Percentiles rank a stretch among this genome's conserved stretches.
These are phyloP conservation scores for Colletotrichum sansevieriae DNA, from an alignment of 2,329 filamentous ascomycete genomes.

Conservation along the genomic window DNA sequence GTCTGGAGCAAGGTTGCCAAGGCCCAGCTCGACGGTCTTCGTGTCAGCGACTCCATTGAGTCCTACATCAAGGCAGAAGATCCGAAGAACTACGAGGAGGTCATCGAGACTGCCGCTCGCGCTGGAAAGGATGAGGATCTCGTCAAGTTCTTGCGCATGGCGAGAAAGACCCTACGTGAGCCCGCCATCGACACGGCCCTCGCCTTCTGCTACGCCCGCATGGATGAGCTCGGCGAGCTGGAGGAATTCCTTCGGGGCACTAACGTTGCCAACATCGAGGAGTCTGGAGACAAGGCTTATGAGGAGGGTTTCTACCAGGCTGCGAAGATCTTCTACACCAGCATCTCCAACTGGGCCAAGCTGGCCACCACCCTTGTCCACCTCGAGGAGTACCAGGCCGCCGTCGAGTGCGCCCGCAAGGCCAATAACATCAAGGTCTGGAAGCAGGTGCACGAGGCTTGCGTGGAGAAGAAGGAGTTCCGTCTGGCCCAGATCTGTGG, in stretches of 20 bases:
- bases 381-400: slow-evolving; percentile 95
- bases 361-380: slow-evolving; percentile 98
- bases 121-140: slow-evolving; percentile 98
- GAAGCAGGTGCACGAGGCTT: slow-evolving; percentile 98
- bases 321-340: slow-evolving; percentile 96
- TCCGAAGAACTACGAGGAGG: slow-evolving; percentile 92
- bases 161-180: slow-evolving; percentile 95
- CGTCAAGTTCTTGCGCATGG: slow-evolving; percentile 96
- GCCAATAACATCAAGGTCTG: slow-evolving; percentile 99
- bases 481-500: slow-evolving; percentile 98
- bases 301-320: slow-evolving; percentile 94
- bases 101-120: slow-evolving; percentile 94
- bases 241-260: slow-evolving; percentile 95
- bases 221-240: slow-evolving; percentile 91
- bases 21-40: slow-evolving; percentile 95
- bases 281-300: slow-evolving; percentile 98
- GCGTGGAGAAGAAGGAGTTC: slow-evolving; percentile 98
- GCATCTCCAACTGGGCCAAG: slow-evolving; percentile 99
- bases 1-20: slow-evolving; percentile 99
- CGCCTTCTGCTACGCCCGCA: slow-evolving; percentile 92
- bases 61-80: slow-evolving; percentile 97
- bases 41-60: slow-evolving; percentile 91
- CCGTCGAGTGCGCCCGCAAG: slow-evolving; percentile 97
- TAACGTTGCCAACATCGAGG: slow-evolving; percentile 96
- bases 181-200: slow-evolving; percentile 93